A percentile compares a stretch with the other conserved stretches of the same genome.
phyloP scores from a whole-genome alignment of 225 moss, liverwort and hornwort genomes.

The Lunularia cruciata region DNA sequence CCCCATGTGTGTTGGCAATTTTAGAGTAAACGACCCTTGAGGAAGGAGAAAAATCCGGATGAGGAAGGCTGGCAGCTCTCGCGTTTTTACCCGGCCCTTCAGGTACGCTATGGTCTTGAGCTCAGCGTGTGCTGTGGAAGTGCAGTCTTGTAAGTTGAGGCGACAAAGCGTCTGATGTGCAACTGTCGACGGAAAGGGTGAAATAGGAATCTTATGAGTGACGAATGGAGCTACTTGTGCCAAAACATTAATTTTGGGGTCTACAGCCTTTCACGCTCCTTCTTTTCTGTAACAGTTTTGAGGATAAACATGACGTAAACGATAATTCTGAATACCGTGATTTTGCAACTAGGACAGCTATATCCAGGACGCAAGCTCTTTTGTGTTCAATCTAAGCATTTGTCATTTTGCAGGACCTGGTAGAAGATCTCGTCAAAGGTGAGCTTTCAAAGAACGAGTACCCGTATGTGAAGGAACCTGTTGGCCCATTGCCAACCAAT shows the following conservation, averaged over 20 bases:
- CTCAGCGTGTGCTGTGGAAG: not conserved
- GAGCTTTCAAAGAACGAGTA: slow-evolving; percentile 83
- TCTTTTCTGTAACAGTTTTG: not conserved
- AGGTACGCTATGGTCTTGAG: slow-evolving; percentile 42
- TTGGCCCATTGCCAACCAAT: slow-evolving; percentile 20
- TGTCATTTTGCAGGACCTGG: slow-evolving; percentile 55
- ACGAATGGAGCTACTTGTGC: too few species aligned
- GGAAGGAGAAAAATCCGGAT: slow-evolving; percentile 85
- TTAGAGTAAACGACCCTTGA: slow-evolving; percentile 58
- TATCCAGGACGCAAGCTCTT: too few species aligned
- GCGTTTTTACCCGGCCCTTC: slow-evolving; percentile 86
- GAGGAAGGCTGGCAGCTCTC: slow-evolving; percentile 89
- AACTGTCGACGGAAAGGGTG: not conserved
- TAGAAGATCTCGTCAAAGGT: slow-evolving; percentile 72
- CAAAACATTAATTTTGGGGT: too few species aligned
- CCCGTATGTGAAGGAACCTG: slow-evolving; percentile 83
- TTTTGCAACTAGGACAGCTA: too few species aligned
- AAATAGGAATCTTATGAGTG: too few species aligned
- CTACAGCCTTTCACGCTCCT: not conserved
- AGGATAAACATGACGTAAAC: not conserved
- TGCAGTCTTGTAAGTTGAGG: not conserved
- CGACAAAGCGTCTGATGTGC: not conserved
- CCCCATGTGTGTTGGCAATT: slow-evolving; percentile 1
- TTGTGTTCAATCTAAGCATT: not conserved
- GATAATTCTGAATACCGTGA: not conserved